phyloP scores from a whole-genome alignment of 2,329 filamentous ascomycete genomes.

The Aurifilum marmelostoma region DNA sequence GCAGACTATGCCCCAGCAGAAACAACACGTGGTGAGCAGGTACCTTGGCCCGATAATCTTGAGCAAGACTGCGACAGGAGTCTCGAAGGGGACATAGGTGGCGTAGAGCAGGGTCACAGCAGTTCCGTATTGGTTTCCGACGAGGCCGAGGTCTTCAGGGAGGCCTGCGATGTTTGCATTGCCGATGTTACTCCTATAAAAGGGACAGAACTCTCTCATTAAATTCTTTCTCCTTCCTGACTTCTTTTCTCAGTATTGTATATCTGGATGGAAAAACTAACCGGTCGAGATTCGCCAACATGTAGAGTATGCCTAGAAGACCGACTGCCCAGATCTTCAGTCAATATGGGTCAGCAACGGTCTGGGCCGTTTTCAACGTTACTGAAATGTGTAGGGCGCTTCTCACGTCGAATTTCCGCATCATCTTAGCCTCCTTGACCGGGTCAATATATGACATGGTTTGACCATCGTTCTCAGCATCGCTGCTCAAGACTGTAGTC shows the following conservation, averaged over 20 bases:
- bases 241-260: background rate
- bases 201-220: background rate
- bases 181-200: slow-evolving; percentile 33
- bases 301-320: slow-evolving; percentile 28
- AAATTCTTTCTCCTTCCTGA: too few relatives aligned
- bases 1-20: slow-evolving; percentile 35
- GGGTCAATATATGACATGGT: slow-evolving; percentile 16
- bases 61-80: slow-evolving; percentile 38
- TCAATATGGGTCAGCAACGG: background rate
- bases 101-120: slow-evolving; percentile 41
- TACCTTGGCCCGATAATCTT: slow-evolving; percentile 41
- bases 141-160: slow-evolving; percentile 27
- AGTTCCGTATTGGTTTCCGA: slow-evolving; percentile 36
- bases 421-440: slow-evolving; percentile 25
- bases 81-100: slow-evolving; percentile 40
- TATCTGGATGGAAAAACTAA: background rate
- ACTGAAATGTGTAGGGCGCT: background rate
- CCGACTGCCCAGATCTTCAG: slow-evolving; percentile 19
- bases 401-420: slow-evolving; percentile 25
- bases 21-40: slow-evolving; percentile 35
- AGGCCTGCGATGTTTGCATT: slow-evolving; percentile 35
- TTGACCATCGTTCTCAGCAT: slow-evolving; percentile 2
- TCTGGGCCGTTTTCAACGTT: background rate
- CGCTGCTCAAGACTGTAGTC: background rate
- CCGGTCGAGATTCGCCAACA: slow-evolving; percentile 34